Evolutionary conservation across 495 filamentous ascomycete genomes (phyloP).

Genomic region (Penicillium taxi): DNA sequence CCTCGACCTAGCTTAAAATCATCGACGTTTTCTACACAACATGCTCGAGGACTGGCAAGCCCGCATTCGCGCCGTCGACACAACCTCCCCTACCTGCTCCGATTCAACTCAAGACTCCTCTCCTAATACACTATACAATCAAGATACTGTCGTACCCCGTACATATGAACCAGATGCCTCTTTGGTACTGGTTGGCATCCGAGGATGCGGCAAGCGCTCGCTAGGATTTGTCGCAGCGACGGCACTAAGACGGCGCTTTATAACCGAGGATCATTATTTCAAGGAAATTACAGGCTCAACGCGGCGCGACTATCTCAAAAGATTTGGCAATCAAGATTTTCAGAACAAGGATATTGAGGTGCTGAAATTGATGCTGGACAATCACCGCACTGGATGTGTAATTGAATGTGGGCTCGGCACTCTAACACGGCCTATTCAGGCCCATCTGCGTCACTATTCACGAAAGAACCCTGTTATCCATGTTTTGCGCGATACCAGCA

Average conservation of each 20-base stretch:
- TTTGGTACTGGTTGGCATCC: constrained; percentile 67
- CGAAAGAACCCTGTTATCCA: constrained; percentile 67
- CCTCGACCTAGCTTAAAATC: constrained; percentile 2
- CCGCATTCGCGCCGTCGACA: constrained; percentile 2
- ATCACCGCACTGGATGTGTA: constrained; percentile 55
- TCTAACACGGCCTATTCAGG: constrained; percentile 49
- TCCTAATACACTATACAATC: constrained; percentile 17
- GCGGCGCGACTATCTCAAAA: constrained; percentile 53
- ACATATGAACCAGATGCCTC: constrained; percentile 58
- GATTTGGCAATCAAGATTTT: constrained; percentile 57
- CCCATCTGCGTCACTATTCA: constrained; percentile 49
- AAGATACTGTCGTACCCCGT: constrained; percentile 43
- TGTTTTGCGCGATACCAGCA: constrained; percentile 58
- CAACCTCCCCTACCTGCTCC: not conserved
- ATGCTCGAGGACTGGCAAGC: constrained; percentile 13
- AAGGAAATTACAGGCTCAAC: constrained; percentile 59
- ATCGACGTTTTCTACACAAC: not conserved
- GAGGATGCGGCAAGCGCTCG: constrained; percentile 70
- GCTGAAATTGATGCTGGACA: constrained; percentile 57
- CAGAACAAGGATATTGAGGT: constrained; percentile 58
- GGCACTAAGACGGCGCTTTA: constrained; percentile 61
- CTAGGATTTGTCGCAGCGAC: constrained; percentile 73
- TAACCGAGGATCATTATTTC: constrained; percentile 72
- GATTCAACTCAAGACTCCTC: constrained; percentile 1
- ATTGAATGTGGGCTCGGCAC: constrained; percentile 63